Evolutionary conservation across 176 grass and related monocot genomes (phyloP).

Genomic region (Aechmea fasciata): DNA sequence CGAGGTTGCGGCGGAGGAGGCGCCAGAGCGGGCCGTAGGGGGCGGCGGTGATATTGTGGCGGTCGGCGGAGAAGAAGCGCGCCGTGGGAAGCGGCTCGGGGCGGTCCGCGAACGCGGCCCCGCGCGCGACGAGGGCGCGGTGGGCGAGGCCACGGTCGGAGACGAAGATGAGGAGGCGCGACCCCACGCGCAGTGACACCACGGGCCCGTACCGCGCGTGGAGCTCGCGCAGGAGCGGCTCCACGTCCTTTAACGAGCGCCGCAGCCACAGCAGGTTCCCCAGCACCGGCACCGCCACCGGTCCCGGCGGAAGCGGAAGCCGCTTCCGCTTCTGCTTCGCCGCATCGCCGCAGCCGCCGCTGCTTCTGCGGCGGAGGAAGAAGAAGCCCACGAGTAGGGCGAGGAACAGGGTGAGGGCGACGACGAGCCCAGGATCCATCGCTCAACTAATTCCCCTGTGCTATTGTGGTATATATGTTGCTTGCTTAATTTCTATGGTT

Average conservation of each 20-base stretch:
- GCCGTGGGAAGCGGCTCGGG: background rate
- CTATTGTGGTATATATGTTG: no score
- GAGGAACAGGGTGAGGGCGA: slow-evolving; percentile 8
- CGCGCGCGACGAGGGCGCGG: slow-evolving; percentile 35
- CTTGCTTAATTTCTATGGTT: no score
- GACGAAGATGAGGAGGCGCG: slow-evolving; percentile 27
- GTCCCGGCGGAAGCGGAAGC: slow-evolving; percentile 36
- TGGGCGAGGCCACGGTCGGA: slow-evolving; percentile 39
- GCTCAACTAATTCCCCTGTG: no score
- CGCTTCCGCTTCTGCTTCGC: no score
- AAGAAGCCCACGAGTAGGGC: background rate
- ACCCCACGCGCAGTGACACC: slow-evolving; percentile 34
- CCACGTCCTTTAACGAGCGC: slow-evolving; percentile 10
- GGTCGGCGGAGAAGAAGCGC: slow-evolving; percentile 16
- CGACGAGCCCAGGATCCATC: no score
- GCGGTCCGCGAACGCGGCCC: slow-evolving; percentile 33
- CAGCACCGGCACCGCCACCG: slow-evolving; percentile 30
- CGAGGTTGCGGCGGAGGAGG: slow-evolving; percentile 48
- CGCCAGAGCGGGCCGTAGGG: slow-evolving; percentile 44
- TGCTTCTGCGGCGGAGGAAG: background rate
- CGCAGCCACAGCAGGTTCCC: slow-evolving; percentile 35
- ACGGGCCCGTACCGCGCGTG: slow-evolving; percentile 28
- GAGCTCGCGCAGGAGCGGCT: slow-evolving; percentile 33
- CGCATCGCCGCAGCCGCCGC: no score
- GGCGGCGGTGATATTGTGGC: slow-evolving; percentile 28